Percentiles rank a stretch among this genome's conserved stretches.
Evolutionary conservation across 2,329 filamentous ascomycete species (phyloP).

Genomic region (Botryotinia convoluta): DNA sequence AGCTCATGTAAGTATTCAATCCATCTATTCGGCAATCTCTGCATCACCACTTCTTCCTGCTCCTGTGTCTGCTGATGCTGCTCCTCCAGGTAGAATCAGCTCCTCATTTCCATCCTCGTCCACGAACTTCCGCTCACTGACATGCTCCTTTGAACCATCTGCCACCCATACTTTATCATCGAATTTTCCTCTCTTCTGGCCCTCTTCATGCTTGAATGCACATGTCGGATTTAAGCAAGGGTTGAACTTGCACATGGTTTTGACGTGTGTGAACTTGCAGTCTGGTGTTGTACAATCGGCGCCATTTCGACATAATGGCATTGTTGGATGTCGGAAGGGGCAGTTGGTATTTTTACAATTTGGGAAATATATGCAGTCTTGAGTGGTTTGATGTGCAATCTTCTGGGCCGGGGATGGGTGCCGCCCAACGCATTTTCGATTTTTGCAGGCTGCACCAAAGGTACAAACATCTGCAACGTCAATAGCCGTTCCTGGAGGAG

Average conservation of each 20-base stretch:
- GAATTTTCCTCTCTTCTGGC: constrained; percentile 78
- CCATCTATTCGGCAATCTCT: constrained; percentile 32
- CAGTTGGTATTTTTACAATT: constrained; percentile 87
- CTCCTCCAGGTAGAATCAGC: constrained; percentile 36
- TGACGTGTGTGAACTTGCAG: constrained; percentile 88
- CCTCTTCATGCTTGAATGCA: constrained; percentile 85
- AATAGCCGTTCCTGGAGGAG: constrained; percentile 71
- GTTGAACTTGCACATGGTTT: constrained; percentile 83
- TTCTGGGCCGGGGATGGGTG: constrained; percentile 89
- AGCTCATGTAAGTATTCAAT: not conserved
- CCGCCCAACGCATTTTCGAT: constrained; percentile 85
- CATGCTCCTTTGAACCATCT: constrained; percentile 57
- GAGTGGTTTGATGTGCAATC: constrained; percentile 73
- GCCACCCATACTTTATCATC: constrained; percentile 90
- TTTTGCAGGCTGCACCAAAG: constrained; percentile 91
- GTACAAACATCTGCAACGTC: constrained; percentile 79
- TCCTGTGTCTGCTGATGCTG: constrained; percentile 17
- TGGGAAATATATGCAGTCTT: constrained; percentile 87
- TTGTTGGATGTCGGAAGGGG: constrained; percentile 82
- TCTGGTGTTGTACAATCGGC: constrained; percentile 76
- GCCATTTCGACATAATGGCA: constrained; percentile 87
- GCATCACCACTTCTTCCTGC: constrained; percentile 22
- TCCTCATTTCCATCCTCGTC: constrained; percentile 64
- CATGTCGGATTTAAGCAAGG: constrained; percentile 90
- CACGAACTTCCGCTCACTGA: constrained; percentile 87